phyloP scores from a whole-genome alignment of 2,329 filamentous ascomycete genomes.

The Huntiella abstrusa region DNA sequence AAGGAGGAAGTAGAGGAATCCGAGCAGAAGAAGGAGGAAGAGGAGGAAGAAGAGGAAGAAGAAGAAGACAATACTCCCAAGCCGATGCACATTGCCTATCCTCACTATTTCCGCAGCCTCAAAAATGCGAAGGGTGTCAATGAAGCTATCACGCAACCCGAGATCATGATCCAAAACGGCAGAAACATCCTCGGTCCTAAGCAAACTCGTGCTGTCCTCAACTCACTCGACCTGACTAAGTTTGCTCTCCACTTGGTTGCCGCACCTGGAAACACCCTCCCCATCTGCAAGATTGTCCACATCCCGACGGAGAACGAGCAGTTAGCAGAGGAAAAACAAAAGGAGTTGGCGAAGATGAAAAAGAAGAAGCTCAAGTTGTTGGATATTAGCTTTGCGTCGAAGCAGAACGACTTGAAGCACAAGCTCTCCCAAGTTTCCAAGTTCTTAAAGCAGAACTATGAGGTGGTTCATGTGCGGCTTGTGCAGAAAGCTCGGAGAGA shows the following conservation, averaged over 20 bases:
- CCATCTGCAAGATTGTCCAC: conserved; percentile 51
- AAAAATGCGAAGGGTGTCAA: background rate
- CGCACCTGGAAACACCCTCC: conserved; percentile 19
- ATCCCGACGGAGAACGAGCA: conserved; percentile 30
- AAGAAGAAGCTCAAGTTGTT: conserved; percentile 46
- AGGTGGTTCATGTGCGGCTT: conserved; percentile 55
- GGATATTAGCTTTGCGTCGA: conserved; percentile 84
- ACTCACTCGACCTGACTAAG: conserved; percentile 18
- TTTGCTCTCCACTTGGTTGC: conserved; percentile 24
- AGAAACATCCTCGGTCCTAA: conserved; percentile 22
- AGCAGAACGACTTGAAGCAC: conserved; percentile 53
- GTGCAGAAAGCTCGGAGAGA: conserved; percentile 38
- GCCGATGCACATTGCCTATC: no score
- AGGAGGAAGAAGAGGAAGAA: no score
- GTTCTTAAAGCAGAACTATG: conserved; percentile 52
- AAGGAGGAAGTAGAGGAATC: no score
- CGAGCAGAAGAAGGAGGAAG: no score
- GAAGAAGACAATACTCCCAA: no score
- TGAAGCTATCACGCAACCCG: conserved; percentile 24
- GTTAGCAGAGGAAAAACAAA: conserved; percentile 24
- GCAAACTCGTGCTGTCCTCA: conserved; percentile 23
- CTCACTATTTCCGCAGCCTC: background rate
- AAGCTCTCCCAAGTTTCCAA: conserved; percentile 44
- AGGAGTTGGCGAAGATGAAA: conserved; percentile 24
- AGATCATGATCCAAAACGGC: conserved; percentile 24